Percentiles rank a stretch among this genome's conserved stretches.
phyloP scores from a whole-genome alignment of 2,329 filamentous ascomycete species.

The Plenodomus biglobosus region DNA sequence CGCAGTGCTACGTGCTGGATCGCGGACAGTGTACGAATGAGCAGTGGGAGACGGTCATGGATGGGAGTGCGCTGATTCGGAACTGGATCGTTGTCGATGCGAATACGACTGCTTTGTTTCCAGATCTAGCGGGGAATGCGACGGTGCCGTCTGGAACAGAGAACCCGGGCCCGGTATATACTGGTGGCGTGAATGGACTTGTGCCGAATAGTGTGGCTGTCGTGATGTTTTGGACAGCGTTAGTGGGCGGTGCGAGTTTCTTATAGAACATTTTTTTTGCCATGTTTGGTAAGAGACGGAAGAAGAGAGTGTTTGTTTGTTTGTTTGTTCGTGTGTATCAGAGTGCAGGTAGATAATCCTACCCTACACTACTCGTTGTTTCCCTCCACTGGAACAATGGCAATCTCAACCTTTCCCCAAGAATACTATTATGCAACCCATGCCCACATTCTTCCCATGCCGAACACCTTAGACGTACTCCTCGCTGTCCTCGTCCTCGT shows the following conservation, averaged over 20 bases:
- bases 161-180: background rate
- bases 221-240: background rate
- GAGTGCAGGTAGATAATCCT: too few relatives aligned
- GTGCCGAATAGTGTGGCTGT: background rate
- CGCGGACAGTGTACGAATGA: conserved; percentile 32
- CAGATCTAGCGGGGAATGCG: conserved; percentile 22
- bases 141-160: background rate
- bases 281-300: too few relatives aligned
- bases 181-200: background rate
- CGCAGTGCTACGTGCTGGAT: conserved; percentile 40
- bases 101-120: conserved; percentile 36
- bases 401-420: too few relatives aligned
- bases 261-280: background rate
- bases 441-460: too few relatives aligned
- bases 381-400: too few relatives aligned
- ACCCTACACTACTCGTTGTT: too few relatives aligned
- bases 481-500: too few relatives aligned
- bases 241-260: background rate
- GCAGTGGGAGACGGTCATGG: conserved; percentile 37
- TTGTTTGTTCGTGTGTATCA: too few relatives aligned
- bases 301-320: too few relatives aligned
- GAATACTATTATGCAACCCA: too few relatives aligned
- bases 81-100: conserved; percentile 42
- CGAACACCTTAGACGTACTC: too few relatives aligned
- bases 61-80: conserved; percentile 33